Evolutionary conservation across 2,329 filamentous ascomycete genomes (phyloP).

Genomic region (Talaromyces pinophilus): DNA sequence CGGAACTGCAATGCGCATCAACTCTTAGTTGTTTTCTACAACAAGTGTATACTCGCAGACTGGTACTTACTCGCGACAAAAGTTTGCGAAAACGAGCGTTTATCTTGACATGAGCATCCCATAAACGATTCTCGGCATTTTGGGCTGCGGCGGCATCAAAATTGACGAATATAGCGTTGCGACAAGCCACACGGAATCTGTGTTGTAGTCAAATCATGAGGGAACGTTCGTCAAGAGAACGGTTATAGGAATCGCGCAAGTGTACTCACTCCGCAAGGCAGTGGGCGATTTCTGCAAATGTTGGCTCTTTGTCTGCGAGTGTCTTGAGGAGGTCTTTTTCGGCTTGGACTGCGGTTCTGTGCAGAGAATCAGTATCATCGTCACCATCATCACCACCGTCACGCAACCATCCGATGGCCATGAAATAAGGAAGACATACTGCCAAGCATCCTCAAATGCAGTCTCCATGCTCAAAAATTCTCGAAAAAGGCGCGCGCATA

Average conservation of each 20-base stretch:
- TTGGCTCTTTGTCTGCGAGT: conserved; percentile 53
- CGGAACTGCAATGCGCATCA: conserved; percentile 44
- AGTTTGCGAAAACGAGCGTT: conserved; percentile 76
- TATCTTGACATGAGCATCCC: conserved; percentile 75
- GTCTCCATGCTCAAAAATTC: conserved; percentile 44
- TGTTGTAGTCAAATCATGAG: conserved; percentile 26
- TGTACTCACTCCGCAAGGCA: conserved; percentile 43
- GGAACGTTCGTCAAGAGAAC: neutral
- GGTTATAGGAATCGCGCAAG: conserved; percentile 3
- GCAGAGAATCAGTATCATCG: neutral
- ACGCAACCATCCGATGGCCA: neutral
- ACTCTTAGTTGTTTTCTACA: neutral
- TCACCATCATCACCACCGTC: neutral
- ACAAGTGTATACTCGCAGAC: neutral
- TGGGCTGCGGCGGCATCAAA: conserved; percentile 49
- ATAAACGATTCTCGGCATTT: conserved; percentile 72
- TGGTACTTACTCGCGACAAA: conserved; percentile 55
- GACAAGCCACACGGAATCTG: conserved; percentile 71
- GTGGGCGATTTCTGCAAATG: conserved; percentile 53
- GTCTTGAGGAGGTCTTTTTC: conserved; percentile 53
- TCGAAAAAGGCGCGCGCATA: conserved; percentile 31
- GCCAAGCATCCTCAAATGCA: conserved; percentile 53
- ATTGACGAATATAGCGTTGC: conserved; percentile 71
- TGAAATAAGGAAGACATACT: conserved; percentile 43
- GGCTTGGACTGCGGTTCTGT: conserved; percentile 44